Evolutionary conservation across 805 yeast species (phyloP), one percentile per base, ranked within the genome.

Genomic region (Grigorovia transvaalensis): DNA sequence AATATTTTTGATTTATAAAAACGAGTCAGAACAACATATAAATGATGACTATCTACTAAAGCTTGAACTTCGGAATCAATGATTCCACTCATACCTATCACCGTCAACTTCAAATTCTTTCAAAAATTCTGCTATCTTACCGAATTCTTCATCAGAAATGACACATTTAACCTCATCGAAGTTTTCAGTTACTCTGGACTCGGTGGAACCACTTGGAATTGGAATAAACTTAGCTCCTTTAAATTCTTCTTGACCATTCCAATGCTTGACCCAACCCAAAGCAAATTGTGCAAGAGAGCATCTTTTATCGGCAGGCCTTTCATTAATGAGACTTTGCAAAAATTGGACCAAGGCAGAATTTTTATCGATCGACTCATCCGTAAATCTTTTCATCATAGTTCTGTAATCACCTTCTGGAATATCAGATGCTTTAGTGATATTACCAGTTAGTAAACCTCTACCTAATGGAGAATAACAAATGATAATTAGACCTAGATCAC

Each of bases 401-500:
- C 88, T 73, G 50, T 80, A 53, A 60, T 85, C 91, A 45, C 78
- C 82, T 45, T 71, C 71, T 40, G 35, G 19, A 41, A 84, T 60
- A 51, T 79, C 82, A 0, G 66, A 59, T 19, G 68, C 59, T 6
- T 75, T 66, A 29, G 68, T 79, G 50, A 81, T 67, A 38, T 61
- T 55, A 52, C 93, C 95, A 2, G 91, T 82, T 51, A 89, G 73
- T 54, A 83, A 71, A 1, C 96, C 96, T 60, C 86, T 76, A 9
- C 89, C 84, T 51, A 89, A 73, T 33, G 96, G 96, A 33, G 95
- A 84, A 68, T 89, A 89, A 27, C 89, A 86, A 52, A 87, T 72
- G 33, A 87, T 71, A 13, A 93, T 84, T 51, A 89, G 77, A 15
- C 73, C 73, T 38, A 74, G 67, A 54, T 82, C 79, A 19, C 77